phyloP scores from a whole-genome alignment of 164 flowering plant species.

The Annona cherimola region DNA sequence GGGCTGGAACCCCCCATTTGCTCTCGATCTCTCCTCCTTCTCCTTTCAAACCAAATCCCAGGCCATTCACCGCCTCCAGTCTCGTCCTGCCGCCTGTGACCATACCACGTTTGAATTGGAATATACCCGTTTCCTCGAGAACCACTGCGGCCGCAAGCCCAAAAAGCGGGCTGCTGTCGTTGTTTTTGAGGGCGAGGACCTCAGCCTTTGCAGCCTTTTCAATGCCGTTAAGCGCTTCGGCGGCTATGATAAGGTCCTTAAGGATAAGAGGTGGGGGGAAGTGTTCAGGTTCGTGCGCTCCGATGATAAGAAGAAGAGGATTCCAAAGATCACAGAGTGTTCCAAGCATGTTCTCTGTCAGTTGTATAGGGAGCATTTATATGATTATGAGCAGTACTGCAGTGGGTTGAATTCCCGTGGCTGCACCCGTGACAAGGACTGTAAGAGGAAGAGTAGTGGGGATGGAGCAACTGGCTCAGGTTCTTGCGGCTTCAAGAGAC shows the following conservation, averaged over 20 bases:
- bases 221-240: constrained; percentile 89
- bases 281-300: constrained; percentile 54
- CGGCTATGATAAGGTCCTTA: constrained; percentile 75
- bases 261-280: constrained; percentile 87
- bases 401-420: constrained; percentile 29
- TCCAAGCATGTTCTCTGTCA: constrained; percentile 81
- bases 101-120: constrained; percentile 83
- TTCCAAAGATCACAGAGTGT: constrained; percentile 59
- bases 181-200: constrained; percentile 75
- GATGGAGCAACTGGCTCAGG: constrained; percentile 21
- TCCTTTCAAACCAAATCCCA: constrained; percentile 84
- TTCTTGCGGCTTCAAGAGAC: constrained; percentile 30
- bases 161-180: constrained; percentile 36
- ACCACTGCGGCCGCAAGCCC: constrained; percentile 54
- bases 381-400: constrained; percentile 70
- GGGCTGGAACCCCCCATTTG: constrained; percentile 90
- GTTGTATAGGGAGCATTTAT: constrained; percentile 77
- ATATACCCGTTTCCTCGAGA: constrained; percentile 72
- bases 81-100: constrained; percentile 73
- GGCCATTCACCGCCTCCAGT: constrained; percentile 90
- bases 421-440: constrained; percentile 18
- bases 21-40: constrained; percentile 52
- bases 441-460: constrained; percentile 42
- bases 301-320: constrained; percentile 17
- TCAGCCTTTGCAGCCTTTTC: constrained; percentile 81